Base-by-base conservation (phyloP, 805 yeast genomes). In the Kazachstania psychrophila region DNA sequence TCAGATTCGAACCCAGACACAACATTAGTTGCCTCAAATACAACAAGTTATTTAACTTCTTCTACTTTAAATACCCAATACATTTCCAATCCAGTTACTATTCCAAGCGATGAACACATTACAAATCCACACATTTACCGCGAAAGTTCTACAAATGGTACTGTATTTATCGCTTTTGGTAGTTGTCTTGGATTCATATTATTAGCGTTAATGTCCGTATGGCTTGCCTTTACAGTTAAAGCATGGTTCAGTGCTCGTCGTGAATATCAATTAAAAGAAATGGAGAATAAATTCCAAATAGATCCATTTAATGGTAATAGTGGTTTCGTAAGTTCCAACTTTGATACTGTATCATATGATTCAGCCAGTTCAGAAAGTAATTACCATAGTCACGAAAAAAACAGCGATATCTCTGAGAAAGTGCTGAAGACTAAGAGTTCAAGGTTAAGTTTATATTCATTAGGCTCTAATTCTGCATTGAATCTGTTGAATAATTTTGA, bases 151-250 rank as follows among this genome's bases (percentile, higher is more conserved):
- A 78, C 80, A 1, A 68, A 70, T 33, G 94, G 92, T 3, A 77
- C 89, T 2, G 84, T 82, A 3, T 84, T 82, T 60, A 81, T 84
- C 31, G 80, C 80, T 0, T 77, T 82, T 41, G 95, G 92, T 2
- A 67, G 77, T 18, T 69, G 76, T 25, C 65, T 83, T 12, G 84
- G 78, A 0, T 72, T 74, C 23, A 56, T 78, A 2, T 53, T 73
- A 13, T 16, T 58, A 2, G 34, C 54, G 3, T 25, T 56, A 4
- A 29, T 44, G 2, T 16, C 54, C 4, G 35, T 56, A 3, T 43
- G 65, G 43, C 31, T 49, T 5, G 33, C 54, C 6, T 22, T 52
- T 4, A 39, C 51, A 6, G 22, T 50, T n/a, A 47, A 49, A 25
- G 54, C 55, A 13, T 44, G 55, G 54, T 32, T 36, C 13, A 51